Conservation (phyloP, 2,329 filamentous ascomycete species). For the Stemphylium lycopersici region DNA sequence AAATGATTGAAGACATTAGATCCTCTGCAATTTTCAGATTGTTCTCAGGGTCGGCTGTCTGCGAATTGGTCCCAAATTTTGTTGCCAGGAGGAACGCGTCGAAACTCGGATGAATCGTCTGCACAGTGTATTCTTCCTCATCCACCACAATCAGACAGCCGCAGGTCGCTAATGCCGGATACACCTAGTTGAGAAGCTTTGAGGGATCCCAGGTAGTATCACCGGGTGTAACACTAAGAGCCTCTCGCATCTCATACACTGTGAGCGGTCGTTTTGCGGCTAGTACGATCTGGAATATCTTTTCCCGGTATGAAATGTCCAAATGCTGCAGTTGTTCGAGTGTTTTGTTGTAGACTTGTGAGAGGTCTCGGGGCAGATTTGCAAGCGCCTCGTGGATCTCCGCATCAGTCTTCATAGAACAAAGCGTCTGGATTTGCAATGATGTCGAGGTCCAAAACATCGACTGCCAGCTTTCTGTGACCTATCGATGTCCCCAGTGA, state of each 20-base stretch:
- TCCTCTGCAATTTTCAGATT: constrained; percentile 9
- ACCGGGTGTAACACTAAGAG: constrained; percentile 47
- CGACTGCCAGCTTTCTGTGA: constrained; percentile 22
- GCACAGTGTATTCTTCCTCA: constrained; percentile 33
- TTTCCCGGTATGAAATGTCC: constrained; percentile 27
- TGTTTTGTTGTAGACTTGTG: constrained; percentile 15
- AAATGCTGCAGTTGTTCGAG: constrained; percentile 4
- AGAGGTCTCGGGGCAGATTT: constrained; percentile 25
- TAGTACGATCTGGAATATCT: constrained; percentile 39
- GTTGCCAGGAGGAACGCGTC: constrained; percentile 23
- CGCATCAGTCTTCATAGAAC: constrained; percentile 45
- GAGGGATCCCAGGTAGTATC: constrained; percentile 25
- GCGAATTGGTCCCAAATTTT: not conserved
- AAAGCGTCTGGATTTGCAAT: constrained; percentile 35
- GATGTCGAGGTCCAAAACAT: constrained; percentile 48
- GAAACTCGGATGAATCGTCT: constrained; percentile 28
- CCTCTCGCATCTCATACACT: constrained; percentile 48
- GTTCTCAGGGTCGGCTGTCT: no score
- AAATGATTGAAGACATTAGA: constrained; percentile 22
- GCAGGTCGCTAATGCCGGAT: constrained; percentile 26
- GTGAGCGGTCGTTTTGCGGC: constrained; percentile 41
- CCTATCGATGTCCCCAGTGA: constrained; percentile 51
- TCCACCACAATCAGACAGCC: constrained; percentile 31
- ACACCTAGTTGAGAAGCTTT: constrained; percentile 21
- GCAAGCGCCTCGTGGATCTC: constrained; percentile 39